Base-by-base conservation (phyloP, 495 filamentous ascomycete genomes). In the Cladorrhinum samala region DNA sequence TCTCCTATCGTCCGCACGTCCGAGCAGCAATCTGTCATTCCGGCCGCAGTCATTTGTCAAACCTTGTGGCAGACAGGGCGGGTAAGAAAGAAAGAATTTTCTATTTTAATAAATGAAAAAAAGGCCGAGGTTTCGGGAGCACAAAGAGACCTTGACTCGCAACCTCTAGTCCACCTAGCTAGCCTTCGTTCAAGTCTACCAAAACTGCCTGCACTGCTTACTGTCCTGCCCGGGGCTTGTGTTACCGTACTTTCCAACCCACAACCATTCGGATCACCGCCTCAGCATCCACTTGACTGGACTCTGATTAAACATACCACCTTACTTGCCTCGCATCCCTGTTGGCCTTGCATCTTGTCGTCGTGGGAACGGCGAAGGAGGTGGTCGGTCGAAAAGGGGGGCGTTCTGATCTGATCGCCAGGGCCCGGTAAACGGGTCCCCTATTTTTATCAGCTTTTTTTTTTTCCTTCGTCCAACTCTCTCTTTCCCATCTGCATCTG, bases 241-340 rank as follows among this genome's bases (percentile, higher is more conserved):
- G 7, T 14, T 14, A 14, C 7, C 7, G 14, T 14, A 6, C 7
- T 7, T 37, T 14, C 7, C 7, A 37, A 37, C 7, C 7, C 7
- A 7, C 30, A 41, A 18, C 11, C 11, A 41, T n/a, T 41, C 39
- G n/a, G 39, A 41, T 41, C 39, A 41, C 39, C 39, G 39, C 39
- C 30, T 37, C 30, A 14, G 30, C 30, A 37, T 37, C 11, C 39
- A 41, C 39, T 24, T 17, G 33, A 3, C 39, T 37, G 46, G 38
- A 11, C 27, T 30, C 25, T 55, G 46, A 50, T 50, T 55, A 40
- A 44, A 50, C 38, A 55, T 27, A 20, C 25, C 27, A 33, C 2
- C 25, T 33, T 21, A 40, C 53, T 24, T 50, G 44, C 18, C 40
- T 17, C 27, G 13, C 5, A 33, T 33, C 27, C 27, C 27, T 33